Base-by-base conservation (phyloP, 2,329 filamentous ascomycete species). In the Didymella glomerata region DNA sequence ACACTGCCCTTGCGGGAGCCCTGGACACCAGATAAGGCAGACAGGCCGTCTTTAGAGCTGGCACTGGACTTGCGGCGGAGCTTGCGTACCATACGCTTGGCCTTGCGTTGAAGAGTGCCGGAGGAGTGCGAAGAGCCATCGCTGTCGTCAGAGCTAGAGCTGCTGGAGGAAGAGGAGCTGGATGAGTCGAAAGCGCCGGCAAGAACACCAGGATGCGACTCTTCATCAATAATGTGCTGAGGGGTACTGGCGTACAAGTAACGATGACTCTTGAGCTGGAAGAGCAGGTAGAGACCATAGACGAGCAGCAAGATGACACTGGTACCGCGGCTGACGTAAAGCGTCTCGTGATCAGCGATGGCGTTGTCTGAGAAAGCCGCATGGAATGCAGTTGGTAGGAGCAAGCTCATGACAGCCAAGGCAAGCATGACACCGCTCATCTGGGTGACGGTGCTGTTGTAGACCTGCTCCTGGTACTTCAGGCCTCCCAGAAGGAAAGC, bases 381-480 rank as follows among this genome's bases (percentile, higher is more conserved):
- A 73, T 97, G 92, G 76, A 97, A 97, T 4, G 93, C 93, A 32
- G 93, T 97, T 83, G 93, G 93, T 13, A 97, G 80, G 25, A 97
- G 85, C 22, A 97, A 82, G 81, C 93, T 97, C 78, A 92, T 93
- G 61, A 96, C 93, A 72, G 91, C 93, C 77, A 97, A 78, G 81
- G 92, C 96, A 67, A 97, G 85, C 68, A 97, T 83, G 79, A 92
- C 96, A 50, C 93, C 93, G 75, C 92, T 97, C 92, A 97, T 97
- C 76, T 97, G 93, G 0, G 93, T 97, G 58, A 97, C 92, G 22
- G 92, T 97, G 78, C 88, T 95, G 79, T 97, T 97, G 80, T 97
- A 97, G 63, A 97, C 89, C 82, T 97, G 93, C 80, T 97, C 93
- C 74, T 90, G 89, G 77, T 88, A 97, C 63, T 92, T 88, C 54